Evolutionary conservation across 139 green algal species (phyloP).

Genomic region (Asterochloris erici): DNA sequence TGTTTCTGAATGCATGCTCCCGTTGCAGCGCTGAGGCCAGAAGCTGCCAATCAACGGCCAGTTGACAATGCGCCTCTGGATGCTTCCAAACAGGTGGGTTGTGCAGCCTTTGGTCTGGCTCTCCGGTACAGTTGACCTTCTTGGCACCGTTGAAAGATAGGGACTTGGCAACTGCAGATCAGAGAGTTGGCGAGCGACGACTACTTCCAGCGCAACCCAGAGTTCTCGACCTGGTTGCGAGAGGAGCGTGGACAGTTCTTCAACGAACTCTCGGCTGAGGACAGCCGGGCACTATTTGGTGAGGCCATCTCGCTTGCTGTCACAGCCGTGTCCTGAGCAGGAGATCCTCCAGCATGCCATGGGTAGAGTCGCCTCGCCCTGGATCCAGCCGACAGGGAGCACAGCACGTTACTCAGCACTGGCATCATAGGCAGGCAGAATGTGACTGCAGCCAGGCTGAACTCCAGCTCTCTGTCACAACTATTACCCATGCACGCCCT

Average conservation of each 20-base stretch:
- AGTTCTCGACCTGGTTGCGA: constrained; percentile 61
- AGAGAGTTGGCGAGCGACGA: constrained; percentile 37
- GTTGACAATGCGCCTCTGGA: not conserved
- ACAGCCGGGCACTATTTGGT: constrained; percentile 41
- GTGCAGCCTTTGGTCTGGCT: not conserved
- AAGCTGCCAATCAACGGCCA: not conserved
- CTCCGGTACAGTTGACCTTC: not conserved
- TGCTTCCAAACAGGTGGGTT: not conserved
- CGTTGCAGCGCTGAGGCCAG: not conserved
- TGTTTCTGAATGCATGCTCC: not conserved
- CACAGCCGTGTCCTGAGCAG: too few species aligned
- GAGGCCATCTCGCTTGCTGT: not conserved
- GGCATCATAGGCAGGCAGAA: too few species aligned
- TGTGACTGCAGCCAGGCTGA: too few species aligned
- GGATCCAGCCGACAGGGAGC: too few species aligned
- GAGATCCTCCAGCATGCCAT: too few species aligned
- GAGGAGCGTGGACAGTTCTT: constrained; percentile 44
- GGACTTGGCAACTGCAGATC: constrained; percentile 12
- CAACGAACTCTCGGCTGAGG: constrained; percentile 50
- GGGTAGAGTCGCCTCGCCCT: too few species aligned
- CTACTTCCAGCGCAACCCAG: constrained; percentile 52
- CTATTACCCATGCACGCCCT: too few species aligned
- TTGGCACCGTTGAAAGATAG: not conserved
- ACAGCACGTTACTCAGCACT: too few species aligned
- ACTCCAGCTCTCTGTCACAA: too few species aligned